phyloP scores from a whole-genome alignment of 768 basidiomycete species.

The Phylloporus sp. region DNA sequence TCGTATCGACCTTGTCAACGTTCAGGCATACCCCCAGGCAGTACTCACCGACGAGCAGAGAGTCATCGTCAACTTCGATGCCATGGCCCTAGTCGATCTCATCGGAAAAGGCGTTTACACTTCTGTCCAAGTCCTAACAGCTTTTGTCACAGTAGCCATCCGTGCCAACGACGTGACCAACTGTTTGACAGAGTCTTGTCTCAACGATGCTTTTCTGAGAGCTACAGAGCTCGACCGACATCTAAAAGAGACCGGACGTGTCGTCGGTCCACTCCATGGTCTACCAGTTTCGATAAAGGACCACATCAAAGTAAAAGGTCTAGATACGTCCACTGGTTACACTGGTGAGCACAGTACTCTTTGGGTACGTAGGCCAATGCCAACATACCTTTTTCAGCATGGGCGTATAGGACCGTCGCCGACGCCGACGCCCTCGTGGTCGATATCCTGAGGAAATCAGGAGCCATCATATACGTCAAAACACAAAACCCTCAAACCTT shows the following conservation, averaged over 20 bases:
- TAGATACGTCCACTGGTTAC: conserved; percentile 37
- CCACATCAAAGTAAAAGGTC: conserved; percentile 42
- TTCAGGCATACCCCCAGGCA: conserved; percentile 27
- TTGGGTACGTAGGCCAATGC: background rate
- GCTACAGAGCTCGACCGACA: conserved; percentile 49
- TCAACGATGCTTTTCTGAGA: conserved; percentile 43
- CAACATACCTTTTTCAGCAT: conserved; percentile 29
- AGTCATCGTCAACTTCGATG: conserved; percentile 28
- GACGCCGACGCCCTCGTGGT: conserved; percentile 41
- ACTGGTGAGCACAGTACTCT: conserved; percentile 9
- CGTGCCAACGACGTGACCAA: conserved; percentile 37
- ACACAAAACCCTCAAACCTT: conserved; percentile 48
- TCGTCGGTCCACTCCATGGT: conserved; percentile 43
- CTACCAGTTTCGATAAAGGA: conserved; percentile 44
- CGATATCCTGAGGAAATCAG: conserved; percentile 40
- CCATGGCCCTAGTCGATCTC: conserved; percentile 22
- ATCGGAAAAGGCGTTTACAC: conserved; percentile 22
- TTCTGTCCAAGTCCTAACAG: conserved; percentile 23
- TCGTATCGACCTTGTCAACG: conserved; percentile 6
- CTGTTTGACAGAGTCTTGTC: conserved; percentile 55
- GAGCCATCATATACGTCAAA: conserved; percentile 43
- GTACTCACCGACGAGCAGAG: conserved; percentile 24
- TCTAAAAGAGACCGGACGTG: conserved; percentile 40
- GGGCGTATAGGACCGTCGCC: conserved; percentile 36
- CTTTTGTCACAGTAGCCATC: conserved; percentile 26